Evolutionary conservation across 1,284 basidiomycete genomes (phyloP), one percentile per base, ranked within the genome.

Genomic region (Flammula alnicola): DNA sequence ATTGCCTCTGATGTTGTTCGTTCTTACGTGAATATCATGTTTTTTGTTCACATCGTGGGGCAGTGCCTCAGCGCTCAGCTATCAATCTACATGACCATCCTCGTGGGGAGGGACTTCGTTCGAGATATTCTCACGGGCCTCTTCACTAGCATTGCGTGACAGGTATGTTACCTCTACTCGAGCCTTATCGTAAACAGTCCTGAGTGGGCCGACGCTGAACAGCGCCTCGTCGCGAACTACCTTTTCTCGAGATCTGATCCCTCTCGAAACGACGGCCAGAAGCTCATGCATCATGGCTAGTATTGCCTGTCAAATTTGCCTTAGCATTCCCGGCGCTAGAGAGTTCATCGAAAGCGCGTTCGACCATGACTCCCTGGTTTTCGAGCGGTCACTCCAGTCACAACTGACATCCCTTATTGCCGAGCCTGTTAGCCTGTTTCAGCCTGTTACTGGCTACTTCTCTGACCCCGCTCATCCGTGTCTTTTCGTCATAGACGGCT

Each of bases 401-500:
- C 51, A 52, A 26, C 25, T 49, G 16, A 8, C 8, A 11, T 3
- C 22, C 2, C 36, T 52, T 4, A 16, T 52, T 10, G 31, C 44
- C 7, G 17, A 44, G 5, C 46, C 44, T 16, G 16, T 52, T 9
- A 22, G 16, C 1, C 12, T n/a, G 12, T 10, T 31, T 16, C 16
- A 19, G 19, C 3, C 3, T n/a, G 9, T 10, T 3, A 23, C 5
- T 7, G 23, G 11, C 3, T 27, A 33, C 10, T 14, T 22, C 8
- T 20, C 19, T 20, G 29, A 9, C 9, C 3, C 11, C 2, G n/a
- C 32, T 16, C 8, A 17, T 14, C 32, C 44, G 4, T 27, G 37
- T 16, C 14, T 47, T 12, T n/a, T 52, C n/a, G 14, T 50, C 10
- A 29, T 46, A 3, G 50, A 47, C 17, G 44, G 44, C 11, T 51